Base-by-base conservation (phyloP, 1,284 basidiomycete genomes). In the Fomitopsis palustris region DNA sequence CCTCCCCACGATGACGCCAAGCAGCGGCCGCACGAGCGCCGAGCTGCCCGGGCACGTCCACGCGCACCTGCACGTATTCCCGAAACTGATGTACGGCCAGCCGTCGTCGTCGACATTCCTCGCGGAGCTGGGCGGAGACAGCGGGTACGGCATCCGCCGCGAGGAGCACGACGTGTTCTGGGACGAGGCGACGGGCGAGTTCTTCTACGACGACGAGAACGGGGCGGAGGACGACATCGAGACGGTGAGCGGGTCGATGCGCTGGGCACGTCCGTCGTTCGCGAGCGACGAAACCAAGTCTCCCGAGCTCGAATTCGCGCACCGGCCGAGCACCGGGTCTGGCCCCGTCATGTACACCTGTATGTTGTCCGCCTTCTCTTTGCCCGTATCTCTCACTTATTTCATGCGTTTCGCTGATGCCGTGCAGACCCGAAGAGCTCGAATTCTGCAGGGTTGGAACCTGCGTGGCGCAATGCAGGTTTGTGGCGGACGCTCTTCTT, bases 401-500 rank as follows among this genome's bases (percentile, higher is more conserved):
- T 27, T 41, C 38, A 16, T 6, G 31, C 41, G 29, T 41, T 21
- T 43, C 51, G 2, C 37, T 16, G 12, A 19, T 17, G 31, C 3
- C 45, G 38, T n/a, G n/a, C 9, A 41, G 35, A 53, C 29, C 31
- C 47, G 12, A 57, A 29, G 39, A 23, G 25, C 25, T n/a, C 38
- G 38, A 4, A 49, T 35, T 2, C 61, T 19, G 52, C 62, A 12
- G 63, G 62, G 31, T 51, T 59, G 38, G 60, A 60, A 59, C 62
- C 64, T 58, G 62, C 62, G 55, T 42, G 62, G 49, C 54, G 56
- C 21, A 60, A 56, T n/a, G n/a, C 47, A 21, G 57, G 47, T 25
- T 61, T 71, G 14, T 65, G 69, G 65, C 72, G 67, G 25, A 61
- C 69, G 31, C 59, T 74, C 47, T 58, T 67, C 45, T 73, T 74